Percentiles rank a stretch among this genome's conserved stretches.
Evolutionary conservation across 1,284 basidiomycete species (phyloP).

Genomic region (Tilletiaria anomala): DNA sequence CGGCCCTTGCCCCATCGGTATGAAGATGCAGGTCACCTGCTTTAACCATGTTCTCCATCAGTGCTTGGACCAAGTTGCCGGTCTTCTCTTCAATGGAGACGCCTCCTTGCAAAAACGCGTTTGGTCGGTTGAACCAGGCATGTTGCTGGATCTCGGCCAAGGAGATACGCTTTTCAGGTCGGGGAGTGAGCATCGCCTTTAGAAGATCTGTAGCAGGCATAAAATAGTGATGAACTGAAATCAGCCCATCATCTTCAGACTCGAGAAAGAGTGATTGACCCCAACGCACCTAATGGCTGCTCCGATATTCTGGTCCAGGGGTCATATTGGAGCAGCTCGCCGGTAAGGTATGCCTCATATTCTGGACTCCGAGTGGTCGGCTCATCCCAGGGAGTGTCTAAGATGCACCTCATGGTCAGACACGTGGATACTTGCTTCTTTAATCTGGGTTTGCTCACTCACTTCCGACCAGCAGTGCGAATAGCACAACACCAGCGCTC

Average conservation of each 20-base stretch:
- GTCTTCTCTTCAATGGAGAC: neutral
- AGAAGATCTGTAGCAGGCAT: conserved; percentile 4
- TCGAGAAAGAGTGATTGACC: neutral
- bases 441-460: conserved; percentile 44
- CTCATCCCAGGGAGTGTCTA: conserved; percentile 96
- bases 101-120: neutral
- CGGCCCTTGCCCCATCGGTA: neutral
- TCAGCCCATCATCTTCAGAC: too few species aligned
- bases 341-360: conserved; percentile 59
- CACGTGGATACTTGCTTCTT: neutral
- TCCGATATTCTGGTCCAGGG: conserved; percentile 66
- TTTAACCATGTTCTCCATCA: neutral
- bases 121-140: conserved; percentile 1
- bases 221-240: too few species aligned
- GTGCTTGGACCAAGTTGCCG: neutral
- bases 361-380: conserved; percentile 67
- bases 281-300: conserved; percentile 43
- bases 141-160: conserved; percentile 32
- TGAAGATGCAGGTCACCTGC: neutral
- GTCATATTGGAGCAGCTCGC: conserved; percentile 53
- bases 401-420: too few species aligned
- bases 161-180: conserved; percentile 19
- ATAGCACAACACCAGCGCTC: conserved; percentile 92
- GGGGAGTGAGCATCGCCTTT: conserved; percentile 29
- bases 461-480: conserved; percentile 83